Evolutionary conservation across 208 protist species (phyloP).

Genomic region (Crithidia sp.): DNA sequence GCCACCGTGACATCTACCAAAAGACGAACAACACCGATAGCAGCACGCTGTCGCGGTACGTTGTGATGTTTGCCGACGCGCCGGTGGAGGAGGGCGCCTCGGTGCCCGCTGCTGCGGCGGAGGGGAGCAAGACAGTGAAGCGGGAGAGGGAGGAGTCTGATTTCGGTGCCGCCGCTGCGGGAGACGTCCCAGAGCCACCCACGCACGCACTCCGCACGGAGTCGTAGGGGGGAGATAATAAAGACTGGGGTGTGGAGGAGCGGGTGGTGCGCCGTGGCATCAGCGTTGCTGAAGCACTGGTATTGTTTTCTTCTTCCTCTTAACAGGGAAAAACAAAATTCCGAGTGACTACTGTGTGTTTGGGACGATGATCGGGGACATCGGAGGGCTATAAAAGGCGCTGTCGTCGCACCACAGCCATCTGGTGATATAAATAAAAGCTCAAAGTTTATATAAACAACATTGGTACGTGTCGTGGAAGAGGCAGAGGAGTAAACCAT

Average conservation of each 20-base stretch:
- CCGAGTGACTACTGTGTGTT: too few relatives aligned
- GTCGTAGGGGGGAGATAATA: not conserved
- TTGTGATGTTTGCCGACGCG: slow-evolving; percentile 58
- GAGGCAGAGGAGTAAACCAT: too few relatives aligned
- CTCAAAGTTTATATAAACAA: too few relatives aligned
- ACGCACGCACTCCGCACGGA: slow-evolving; percentile 12
- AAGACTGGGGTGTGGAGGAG: not conserved
- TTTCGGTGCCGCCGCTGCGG: not conserved
- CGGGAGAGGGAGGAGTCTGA: slow-evolving; percentile 29
- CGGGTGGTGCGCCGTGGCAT: too few relatives aligned
- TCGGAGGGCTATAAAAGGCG: too few relatives aligned
- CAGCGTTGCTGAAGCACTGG: too few relatives aligned
- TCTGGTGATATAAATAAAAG: too few relatives aligned
- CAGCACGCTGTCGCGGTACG: slow-evolving; percentile 60
- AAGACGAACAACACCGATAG: slow-evolving; percentile 64
- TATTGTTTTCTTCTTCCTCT: too few relatives aligned
- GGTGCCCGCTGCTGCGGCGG: not conserved
- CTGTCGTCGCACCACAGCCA: too few relatives aligned
- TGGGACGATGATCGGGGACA: too few relatives aligned
- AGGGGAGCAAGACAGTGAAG: slow-evolving; percentile 13
- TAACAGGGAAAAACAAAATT: too few relatives aligned
- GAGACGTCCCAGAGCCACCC: not conserved
- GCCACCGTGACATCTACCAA: slow-evolving; percentile 57
- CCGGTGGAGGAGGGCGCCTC: not conserved
- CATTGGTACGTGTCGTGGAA: too few relatives aligned